Percentiles rank a stretch among this genome's conserved stretches.
These are phyloP conservation scores for Xylaria sp. DNA, from an alignment of 2,329 filamentous ascomycete species.

Conservation along the genomic window DNA sequence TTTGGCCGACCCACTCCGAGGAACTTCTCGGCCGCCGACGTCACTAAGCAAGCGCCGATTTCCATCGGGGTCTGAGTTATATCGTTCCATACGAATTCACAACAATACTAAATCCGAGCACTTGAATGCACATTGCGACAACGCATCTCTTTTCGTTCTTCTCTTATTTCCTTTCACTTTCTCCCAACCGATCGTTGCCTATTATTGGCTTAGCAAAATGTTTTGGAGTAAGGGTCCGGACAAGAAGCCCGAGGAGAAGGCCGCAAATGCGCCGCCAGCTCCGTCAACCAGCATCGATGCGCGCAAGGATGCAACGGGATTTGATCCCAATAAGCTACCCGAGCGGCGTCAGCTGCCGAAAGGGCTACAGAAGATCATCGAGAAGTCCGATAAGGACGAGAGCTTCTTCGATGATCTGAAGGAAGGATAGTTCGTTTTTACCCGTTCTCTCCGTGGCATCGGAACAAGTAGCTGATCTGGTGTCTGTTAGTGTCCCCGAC, in stretches of 20 bases:
- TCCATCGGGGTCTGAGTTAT: background rate
- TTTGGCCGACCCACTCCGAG: no score
- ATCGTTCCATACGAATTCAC: background rate
- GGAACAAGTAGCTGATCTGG: conserved; percentile 14
- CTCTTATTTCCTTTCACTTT: background rate
- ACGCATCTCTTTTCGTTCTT: background rate
- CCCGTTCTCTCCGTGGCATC: background rate
- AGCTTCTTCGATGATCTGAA: conserved; percentile 81
- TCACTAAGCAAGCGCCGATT: conserved; percentile 26
- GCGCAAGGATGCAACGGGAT: conserved; percentile 49
- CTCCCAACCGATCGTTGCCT: background rate
- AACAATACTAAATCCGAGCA: background rate
- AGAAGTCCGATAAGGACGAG: conserved; percentile 70
- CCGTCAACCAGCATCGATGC: conserved; percentile 44
- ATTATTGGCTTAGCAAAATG: conserved; percentile 38
- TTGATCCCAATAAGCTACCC: conserved; percentile 61
- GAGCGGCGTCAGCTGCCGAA: conserved; percentile 62
- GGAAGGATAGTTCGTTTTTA: conserved; percentile 75
- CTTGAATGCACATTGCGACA: background rate
- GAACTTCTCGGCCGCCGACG: conserved; percentile 9
- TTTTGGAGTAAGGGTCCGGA: conserved; percentile 49
- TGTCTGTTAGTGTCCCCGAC: conserved; percentile 70
- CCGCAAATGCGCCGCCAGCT: conserved; percentile 39
- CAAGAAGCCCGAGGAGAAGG: conserved; percentile 47
- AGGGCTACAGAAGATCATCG: conserved; percentile 66